phyloP scores from a whole-genome alignment of 805 yeast species.

The Candida anglica region DNA sequence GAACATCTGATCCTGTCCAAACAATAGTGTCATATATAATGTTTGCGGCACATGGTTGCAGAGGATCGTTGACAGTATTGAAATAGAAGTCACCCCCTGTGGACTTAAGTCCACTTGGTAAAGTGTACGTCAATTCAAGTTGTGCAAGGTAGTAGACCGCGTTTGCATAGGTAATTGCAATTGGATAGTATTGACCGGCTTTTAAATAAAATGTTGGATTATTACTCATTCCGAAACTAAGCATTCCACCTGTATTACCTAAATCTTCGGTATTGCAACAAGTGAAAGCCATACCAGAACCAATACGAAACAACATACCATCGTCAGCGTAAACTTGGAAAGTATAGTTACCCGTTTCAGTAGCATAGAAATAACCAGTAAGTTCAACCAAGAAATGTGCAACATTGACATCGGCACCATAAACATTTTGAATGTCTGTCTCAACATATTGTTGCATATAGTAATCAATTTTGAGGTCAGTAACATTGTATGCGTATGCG shows the following conservation, averaged over 20 bases:
- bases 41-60: background rate
- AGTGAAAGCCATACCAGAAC: conserved; percentile 23
- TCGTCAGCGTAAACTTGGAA: conserved; percentile 20
- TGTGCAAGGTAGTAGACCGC: conserved; percentile 1
- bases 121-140: background rate
- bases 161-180: background rate
- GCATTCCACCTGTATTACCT: too few relatives aligned
- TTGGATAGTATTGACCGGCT: conserved; percentile 3
- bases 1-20: conserved; percentile 9
- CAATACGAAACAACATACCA: conserved; percentile 23
- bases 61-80: conserved; percentile 2
- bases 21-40: background rate
- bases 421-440: background rate
- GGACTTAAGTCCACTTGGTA: background rate
- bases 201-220: too few relatives aligned
- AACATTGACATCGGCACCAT: conserved; percentile 5
- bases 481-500: background rate
- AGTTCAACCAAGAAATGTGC: conserved; percentile 14
- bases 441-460: background rate
- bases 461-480: background rate
- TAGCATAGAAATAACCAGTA: conserved; percentile 16
- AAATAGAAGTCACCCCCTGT: too few relatives aligned
- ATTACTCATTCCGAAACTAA: too few relatives aligned
- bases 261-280: conserved; percentile 23
- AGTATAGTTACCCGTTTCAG: conserved; percentile 19